phyloP scores from a whole-genome alignment of 305 asterid genomes.

The Caryopteris hybrid region DNA sequence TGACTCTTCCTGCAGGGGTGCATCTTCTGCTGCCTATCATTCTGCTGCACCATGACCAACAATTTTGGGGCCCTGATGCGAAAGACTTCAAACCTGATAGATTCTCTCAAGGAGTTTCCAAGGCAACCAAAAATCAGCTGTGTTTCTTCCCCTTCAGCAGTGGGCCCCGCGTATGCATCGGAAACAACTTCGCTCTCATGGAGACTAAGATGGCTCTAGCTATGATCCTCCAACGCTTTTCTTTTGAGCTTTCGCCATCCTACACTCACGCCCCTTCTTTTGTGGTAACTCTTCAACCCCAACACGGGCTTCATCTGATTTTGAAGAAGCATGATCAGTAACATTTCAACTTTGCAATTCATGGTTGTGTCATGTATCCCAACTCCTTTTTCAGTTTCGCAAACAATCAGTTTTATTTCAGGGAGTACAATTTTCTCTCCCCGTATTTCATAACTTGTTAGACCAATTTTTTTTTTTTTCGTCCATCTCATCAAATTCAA shows the following conservation, averaged over 20 bases:
- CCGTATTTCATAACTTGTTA: too few species aligned
- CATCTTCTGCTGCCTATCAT: constrained; percentile 29
- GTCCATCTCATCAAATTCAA: too few species aligned
- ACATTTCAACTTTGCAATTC: too few species aligned
- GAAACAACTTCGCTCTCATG: constrained; percentile 39
- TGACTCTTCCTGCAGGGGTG: constrained; percentile 38
- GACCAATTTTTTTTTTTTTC: too few species aligned
- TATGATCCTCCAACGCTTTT: constrained; percentile 34
- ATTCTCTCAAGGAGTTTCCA: constrained; percentile 38
- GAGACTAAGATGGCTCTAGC: constrained; percentile 41
- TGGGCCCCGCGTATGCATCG: constrained; percentile 59
- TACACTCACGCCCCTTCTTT: constrained; percentile 40
- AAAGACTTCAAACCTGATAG: constrained; percentile 50
- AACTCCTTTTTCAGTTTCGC: too few species aligned
- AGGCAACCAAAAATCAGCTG: constrained; percentile 34
- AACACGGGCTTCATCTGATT: constrained; percentile 31
- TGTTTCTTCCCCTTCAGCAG: constrained; percentile 46
- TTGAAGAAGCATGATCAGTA: too few species aligned
- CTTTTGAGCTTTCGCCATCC: too few species aligned
- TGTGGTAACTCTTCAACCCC: constrained; percentile 41
- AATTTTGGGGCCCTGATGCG: constrained; percentile 45
- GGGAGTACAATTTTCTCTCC: too few species aligned
- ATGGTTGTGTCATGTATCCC: too few species aligned
- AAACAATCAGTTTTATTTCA: too few species aligned
- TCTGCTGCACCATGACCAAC: constrained; percentile 34